Conservation (phyloP, 176 grass and related monocot species). For the Oryza officinalis region DNA sequence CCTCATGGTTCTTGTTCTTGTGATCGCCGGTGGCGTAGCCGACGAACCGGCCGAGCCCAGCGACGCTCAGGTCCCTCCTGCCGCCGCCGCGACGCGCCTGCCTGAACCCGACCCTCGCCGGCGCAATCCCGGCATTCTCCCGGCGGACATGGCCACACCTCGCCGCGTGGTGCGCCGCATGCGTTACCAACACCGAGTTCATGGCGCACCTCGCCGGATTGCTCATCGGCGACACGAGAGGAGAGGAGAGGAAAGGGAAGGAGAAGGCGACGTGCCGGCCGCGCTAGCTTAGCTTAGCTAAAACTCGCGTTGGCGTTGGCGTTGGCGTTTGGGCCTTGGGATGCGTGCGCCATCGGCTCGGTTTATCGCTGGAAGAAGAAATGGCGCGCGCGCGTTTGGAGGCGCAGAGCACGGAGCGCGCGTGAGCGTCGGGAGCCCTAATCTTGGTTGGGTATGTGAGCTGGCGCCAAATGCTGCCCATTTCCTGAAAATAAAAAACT, state of each 20-base stretch:
- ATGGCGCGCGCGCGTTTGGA: background rate
- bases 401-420: background rate
- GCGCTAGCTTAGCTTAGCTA: background rate
- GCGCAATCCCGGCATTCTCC: background rate
- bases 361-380: background rate
- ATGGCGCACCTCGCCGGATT: background rate
- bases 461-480: no score
- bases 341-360: background rate
- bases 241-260: background rate
- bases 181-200: conserved; percentile 9
- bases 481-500: no score
- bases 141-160: background rate
- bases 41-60: conserved; percentile 33
- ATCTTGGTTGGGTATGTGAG: background rate
- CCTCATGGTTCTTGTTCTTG: conserved; percentile 8
- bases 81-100: background rate
- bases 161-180: background rate
- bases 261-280: background rate
- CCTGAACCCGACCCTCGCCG: conserved; percentile 11
- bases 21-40: conserved; percentile 23
- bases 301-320: no score
- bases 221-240: background rate
- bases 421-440: background rate
- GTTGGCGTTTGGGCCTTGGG: no score
- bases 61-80: conserved; percentile 16